A percentile compares a stretch with the other conserved stretches of the same genome.
Evolutionary conservation across 352 stramenopile genomes (phyloP).

Genomic region (Blastocystis sp.): DNA sequence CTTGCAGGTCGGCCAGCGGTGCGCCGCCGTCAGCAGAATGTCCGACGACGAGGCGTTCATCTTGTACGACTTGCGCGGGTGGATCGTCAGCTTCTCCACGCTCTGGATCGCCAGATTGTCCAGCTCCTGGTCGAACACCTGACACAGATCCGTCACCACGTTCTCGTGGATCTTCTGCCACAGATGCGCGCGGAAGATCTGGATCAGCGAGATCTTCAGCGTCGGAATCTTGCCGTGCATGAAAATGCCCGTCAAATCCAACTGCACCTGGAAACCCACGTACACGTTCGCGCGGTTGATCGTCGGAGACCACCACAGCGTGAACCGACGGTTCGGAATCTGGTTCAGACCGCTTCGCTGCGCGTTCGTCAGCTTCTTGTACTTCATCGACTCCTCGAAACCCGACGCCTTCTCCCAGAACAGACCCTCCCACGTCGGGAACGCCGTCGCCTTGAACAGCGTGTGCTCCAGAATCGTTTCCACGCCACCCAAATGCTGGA

Average conservation of each 20-base stretch:
- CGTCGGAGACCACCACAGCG: slow-evolving; percentile 97
- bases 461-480: slow-evolving; percentile 99
- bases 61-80: slow-evolving; percentile 99
- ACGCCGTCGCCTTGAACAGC: slow-evolving; percentile 99
- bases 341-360: slow-evolving; percentile 98
- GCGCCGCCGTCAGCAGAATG: slow-evolving; percentile 91
- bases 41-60: slow-evolving; percentile 99
- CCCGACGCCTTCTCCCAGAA: slow-evolving; percentile 99
- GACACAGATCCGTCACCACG: slow-evolving; percentile 67
- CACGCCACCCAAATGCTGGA: slow-evolving; percentile 94
- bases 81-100: slow-evolving; percentile 99
- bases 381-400: slow-evolving; percentile 87
- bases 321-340: slow-evolving; percentile 99
- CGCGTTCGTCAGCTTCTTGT: slow-evolving; percentile 99
- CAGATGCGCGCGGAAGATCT: slow-evolving; percentile 93
- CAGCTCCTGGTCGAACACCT: slow-evolving; percentile 98
- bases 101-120: slow-evolving; percentile 97
- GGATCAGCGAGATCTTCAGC: slow-evolving; percentile 91
- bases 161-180: slow-evolving; percentile 99
- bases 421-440: slow-evolving; percentile 97
- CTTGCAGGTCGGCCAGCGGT: slow-evolving; percentile 90
- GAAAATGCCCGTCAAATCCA: slow-evolving; percentile 99
- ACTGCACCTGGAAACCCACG: slow-evolving; percentile 98
- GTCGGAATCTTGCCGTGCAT: slow-evolving; percentile 99
- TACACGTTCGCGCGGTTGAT: slow-evolving; percentile 99